Conservation (phyloP, 2,329 filamentous ascomycete genomes). For the Pseudogymnoascus sp. region DNA sequence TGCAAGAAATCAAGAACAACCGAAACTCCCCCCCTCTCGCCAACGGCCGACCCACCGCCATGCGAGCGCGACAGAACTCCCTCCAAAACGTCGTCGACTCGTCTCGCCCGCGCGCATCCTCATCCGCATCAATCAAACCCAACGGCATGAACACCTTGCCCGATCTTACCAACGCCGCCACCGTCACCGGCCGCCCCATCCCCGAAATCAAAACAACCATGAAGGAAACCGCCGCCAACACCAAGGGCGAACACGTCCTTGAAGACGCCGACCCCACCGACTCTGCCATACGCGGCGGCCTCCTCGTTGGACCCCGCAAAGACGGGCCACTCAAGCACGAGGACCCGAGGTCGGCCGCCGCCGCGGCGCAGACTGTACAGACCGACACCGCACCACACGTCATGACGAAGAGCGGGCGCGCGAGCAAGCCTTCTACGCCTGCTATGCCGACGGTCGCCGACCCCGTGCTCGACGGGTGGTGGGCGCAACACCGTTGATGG, state of each 20-base stretch:
- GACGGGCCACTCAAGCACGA: conserved; percentile 43
- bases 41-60: conserved; percentile 56
- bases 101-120: conserved; percentile 47
- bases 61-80: conserved; percentile 71
- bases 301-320: conserved; percentile 35
- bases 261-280: conserved; percentile 31
- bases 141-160: conserved; percentile 42
- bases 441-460: conserved; percentile 55
- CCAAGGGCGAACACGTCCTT: conserved; percentile 27
- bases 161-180: conserved; percentile 25
- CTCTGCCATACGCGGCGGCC: conserved; percentile 23
- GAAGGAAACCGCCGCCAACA: conserved; percentile 40
- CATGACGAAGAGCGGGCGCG: conserved; percentile 57
- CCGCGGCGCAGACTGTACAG: conserved; percentile 29
- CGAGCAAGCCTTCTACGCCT: conserved; percentile 61
- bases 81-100: conserved; percentile 54
- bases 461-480: conserved; percentile 44
- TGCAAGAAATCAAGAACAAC: conserved; percentile 53
- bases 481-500: conserved; percentile 38
- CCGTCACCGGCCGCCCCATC: conserved; percentile 28
- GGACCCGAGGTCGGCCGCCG: conserved; percentile 40
- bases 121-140: conserved; percentile 55
- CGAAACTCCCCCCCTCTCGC: conserved; percentile 54
- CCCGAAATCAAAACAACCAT: conserved; percentile 47
- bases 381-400: conserved; percentile 38